phyloP scores from a whole-genome alignment of 805 yeast species.

The Saccharomycopsis fodiens region DNA sequence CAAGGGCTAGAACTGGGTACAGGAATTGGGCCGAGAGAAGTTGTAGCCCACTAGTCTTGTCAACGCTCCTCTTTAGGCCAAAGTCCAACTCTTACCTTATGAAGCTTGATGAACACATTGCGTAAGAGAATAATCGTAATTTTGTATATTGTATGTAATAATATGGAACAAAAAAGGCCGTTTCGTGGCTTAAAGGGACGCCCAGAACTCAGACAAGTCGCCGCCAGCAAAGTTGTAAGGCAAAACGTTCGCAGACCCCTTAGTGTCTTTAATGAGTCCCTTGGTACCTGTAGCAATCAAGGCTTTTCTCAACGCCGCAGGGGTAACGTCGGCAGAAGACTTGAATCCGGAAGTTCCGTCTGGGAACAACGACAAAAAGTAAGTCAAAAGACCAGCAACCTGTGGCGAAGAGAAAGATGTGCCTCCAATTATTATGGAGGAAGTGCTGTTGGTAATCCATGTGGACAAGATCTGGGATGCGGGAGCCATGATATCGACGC shows the following conservation, averaged over 20 bases:
- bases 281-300: slow-evolving; percentile 61
- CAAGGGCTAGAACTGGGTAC: too few relatives aligned
- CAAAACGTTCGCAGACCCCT: slow-evolving; percentile 69
- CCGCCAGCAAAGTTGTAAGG: slow-evolving; percentile 79
- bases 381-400: slow-evolving; percentile 82
- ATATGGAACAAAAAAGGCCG: too few relatives aligned
- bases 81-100: too few relatives aligned
- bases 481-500: slow-evolving; percentile 48
- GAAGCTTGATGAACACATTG: too few relatives aligned
- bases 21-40: too few relatives aligned
- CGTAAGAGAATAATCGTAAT: too few relatives aligned
- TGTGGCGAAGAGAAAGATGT: slow-evolving; percentile 62
- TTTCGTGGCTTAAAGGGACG: too few relatives aligned
- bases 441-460: slow-evolving; percentile 43
- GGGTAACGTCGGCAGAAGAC: slow-evolving; percentile 41
- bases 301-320: slow-evolving; percentile 68
- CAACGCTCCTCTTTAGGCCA: too few relatives aligned
- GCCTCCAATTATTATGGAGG: slow-evolving; percentile 48
- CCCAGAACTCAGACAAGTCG: slow-evolving; percentile 59
- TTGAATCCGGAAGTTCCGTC: slow-evolving; percentile 39
- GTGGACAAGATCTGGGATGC: slow-evolving; percentile 50
- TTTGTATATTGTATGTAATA: too few relatives aligned
- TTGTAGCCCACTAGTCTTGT: too few relatives aligned
- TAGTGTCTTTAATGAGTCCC: slow-evolving; percentile 56
- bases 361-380: slow-evolving; percentile 82